Evolutionary conservation across 2,329 filamentous ascomycete species (phyloP).

Genomic region (Diaporthe longicolla): DNA sequence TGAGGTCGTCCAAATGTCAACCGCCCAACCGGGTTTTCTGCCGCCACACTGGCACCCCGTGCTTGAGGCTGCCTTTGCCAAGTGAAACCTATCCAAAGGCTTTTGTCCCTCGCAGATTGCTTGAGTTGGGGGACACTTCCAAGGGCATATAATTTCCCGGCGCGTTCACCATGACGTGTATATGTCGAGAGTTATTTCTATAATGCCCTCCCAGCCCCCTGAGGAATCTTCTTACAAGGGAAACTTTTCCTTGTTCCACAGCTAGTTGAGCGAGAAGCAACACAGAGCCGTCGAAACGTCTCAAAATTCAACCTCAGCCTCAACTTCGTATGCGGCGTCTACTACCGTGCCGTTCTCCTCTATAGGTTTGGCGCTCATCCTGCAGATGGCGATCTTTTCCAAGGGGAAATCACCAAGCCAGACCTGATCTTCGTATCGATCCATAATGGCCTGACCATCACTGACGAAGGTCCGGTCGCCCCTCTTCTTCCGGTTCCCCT

Average conservation of each 20-base stretch:
- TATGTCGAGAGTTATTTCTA: neutral
- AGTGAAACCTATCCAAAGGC: slow-evolving; percentile 12
- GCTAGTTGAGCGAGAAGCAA: neutral
- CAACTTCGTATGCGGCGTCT: slow-evolving; percentile 68
- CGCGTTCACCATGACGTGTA: neutral
- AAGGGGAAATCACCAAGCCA: slow-evolving; percentile 80
- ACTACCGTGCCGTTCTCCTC: slow-evolving; percentile 64
- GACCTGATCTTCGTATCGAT: slow-evolving; percentile 72
- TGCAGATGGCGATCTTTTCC: slow-evolving; percentile 83
- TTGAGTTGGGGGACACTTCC: neutral
- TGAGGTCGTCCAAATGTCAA: neutral
- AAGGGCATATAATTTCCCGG: neutral
- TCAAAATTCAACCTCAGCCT: slow-evolving; percentile 61
- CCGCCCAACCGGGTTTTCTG: neutral
- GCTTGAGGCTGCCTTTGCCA: neutral
- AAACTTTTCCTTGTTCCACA: neutral
- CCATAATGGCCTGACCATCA: slow-evolving; percentile 70
- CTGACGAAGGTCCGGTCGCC: slow-evolving; percentile 60
- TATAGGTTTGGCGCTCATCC: slow-evolving; percentile 85
- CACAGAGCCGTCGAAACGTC: neutral
- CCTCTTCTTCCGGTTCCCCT: slow-evolving; percentile 51
- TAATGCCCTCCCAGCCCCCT: neutral
- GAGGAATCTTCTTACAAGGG: neutral
- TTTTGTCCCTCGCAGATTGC: neutral
- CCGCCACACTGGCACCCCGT: neutral